phyloP scores from a whole-genome alignment of 495 filamentous ascomycete species.

The Saxophila tyrrhenica region DNA sequence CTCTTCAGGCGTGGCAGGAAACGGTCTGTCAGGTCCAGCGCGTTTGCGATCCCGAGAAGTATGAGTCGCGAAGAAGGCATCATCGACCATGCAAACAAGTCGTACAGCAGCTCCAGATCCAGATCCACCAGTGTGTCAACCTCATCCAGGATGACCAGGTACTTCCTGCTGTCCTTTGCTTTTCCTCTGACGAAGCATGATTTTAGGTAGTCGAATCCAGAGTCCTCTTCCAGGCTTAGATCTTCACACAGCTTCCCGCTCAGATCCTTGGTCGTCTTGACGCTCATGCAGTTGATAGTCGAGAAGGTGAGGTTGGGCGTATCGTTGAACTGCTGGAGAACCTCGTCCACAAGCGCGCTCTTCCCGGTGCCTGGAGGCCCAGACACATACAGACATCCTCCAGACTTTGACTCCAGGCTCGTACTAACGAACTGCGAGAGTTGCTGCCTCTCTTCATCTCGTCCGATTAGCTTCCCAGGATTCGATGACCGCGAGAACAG shows the following conservation, averaged over 20 bases:
- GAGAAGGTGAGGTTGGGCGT: conserved; percentile 44
- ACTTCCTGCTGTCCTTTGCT: conserved; percentile 33
- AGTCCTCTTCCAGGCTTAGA: conserved; percentile 45
- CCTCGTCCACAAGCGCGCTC: conserved; percentile 77
- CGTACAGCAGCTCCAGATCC: conserved; percentile 77
- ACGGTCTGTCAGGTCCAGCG: conserved; percentile 87
- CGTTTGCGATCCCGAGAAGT: conserved; percentile 90
- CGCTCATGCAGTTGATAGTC: conserved; percentile 93
- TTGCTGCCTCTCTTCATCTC: conserved; percentile 66
- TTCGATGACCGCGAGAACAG: conserved; percentile 70
- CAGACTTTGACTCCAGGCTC: conserved; percentile 45
- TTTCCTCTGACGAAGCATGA: conserved; percentile 6
- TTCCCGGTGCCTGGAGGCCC: conserved; percentile 95
- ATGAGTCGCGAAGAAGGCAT: conserved; percentile 63
- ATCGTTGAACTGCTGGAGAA: conserved; percentile 48
- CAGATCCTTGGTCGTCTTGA: conserved; percentile 72
- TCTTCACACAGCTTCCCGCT: conserved; percentile 62
- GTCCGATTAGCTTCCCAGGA: conserved; percentile 66
- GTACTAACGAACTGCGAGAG: conserved; percentile 57
- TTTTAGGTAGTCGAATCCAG: conserved; percentile 10
- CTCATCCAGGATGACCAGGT: conserved; percentile 80
- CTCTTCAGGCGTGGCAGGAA: conserved; percentile 90
- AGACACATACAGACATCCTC: conserved; percentile 90
- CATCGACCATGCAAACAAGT: conserved; percentile 87
- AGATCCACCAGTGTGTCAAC: conserved; percentile 84